Evolutionary conservation across 768 basidiomycete genomes (phyloP).

Genomic region (Bullera alba): DNA sequence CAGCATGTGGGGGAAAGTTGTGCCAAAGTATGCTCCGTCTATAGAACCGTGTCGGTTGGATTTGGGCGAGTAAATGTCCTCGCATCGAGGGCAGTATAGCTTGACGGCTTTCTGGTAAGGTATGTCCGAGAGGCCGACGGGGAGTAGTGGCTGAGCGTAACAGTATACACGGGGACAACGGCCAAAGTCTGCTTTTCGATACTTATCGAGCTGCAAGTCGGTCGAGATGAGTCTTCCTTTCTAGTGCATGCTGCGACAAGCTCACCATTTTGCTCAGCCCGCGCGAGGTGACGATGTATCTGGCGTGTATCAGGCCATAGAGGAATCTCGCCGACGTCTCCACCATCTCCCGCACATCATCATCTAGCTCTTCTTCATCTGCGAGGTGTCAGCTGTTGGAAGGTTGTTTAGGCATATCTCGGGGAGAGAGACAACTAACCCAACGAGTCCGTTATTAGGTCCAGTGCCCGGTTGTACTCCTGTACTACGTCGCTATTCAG

Average conservation of each 20-base stretch:
- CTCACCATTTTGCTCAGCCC: slow-evolving; percentile 91
- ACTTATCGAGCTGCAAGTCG: slow-evolving; percentile 66
- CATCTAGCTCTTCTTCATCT: slow-evolving; percentile 88
- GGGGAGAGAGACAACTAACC: slow-evolving; percentile 53
- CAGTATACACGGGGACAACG: slow-evolving; percentile 97
- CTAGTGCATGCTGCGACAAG: background rate
- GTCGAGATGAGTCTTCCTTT: background rate
- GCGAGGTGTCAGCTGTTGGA: background rate
- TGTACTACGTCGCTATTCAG: slow-evolving; percentile 81
- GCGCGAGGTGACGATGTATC: slow-evolving; percentile 92
- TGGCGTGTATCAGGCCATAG: slow-evolving; percentile 92
- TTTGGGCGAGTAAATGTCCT: slow-evolving; percentile 97
- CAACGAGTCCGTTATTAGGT: slow-evolving; percentile 90
- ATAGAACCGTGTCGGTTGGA: slow-evolving; percentile 93
- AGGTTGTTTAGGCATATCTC: background rate
- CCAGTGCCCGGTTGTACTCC: slow-evolving; percentile 87
- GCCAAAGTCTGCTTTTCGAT: slow-evolving; percentile 96
- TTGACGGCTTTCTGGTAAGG: slow-evolving; percentile 99
- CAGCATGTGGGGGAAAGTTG: slow-evolving; percentile 91
- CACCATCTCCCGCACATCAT: slow-evolving; percentile 81
- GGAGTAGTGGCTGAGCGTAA: slow-evolving; percentile 86
- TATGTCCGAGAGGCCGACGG: slow-evolving; percentile 92
- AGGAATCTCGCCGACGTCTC: slow-evolving; percentile 88
- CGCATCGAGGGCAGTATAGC: slow-evolving; percentile 95
- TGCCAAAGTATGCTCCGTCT: slow-evolving; percentile 98